phyloP scores from a whole-genome alignment of 768 basidiomycete species.

The Lactarius trivialis region DNA sequence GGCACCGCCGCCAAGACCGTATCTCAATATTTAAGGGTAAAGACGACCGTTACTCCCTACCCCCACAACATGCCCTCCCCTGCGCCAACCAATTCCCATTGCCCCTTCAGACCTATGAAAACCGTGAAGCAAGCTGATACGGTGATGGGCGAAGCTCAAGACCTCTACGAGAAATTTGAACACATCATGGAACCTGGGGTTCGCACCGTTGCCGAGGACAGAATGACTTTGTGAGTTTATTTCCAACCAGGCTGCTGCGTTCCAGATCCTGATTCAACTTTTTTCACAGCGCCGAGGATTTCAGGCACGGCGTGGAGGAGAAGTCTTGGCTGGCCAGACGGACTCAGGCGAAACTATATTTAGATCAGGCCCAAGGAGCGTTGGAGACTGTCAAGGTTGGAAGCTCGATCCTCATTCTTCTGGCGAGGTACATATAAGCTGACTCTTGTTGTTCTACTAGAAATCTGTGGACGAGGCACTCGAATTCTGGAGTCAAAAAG shows the following conservation, averaged over 20 bases:
- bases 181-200: neutral
- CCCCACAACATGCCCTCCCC: neutral
- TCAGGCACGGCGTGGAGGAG: neutral
- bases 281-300: conserved; percentile 3
- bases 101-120: neutral
- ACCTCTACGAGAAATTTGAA: neutral
- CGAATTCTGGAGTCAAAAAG: neutral
- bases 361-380: neutral
- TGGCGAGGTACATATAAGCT: neutral
- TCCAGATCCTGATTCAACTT: neutral
- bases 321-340: neutral
- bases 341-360: conserved; percentile 1
- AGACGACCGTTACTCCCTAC: neutral
- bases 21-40: neutral
- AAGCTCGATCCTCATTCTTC: neutral
- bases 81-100: no score
- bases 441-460: neutral
- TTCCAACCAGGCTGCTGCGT: neutral
- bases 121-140: neutral
- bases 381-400: conserved; percentile 5
- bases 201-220: neutral
- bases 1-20: neutral
- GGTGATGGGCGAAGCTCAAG: neutral
- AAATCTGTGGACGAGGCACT: neutral
- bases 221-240: neutral